Evolutionary conservation across 306 rosid genomes (phyloP), one percentile per base, ranked within the genome.

Genomic region (Casuarina equisetifolia): DNA sequence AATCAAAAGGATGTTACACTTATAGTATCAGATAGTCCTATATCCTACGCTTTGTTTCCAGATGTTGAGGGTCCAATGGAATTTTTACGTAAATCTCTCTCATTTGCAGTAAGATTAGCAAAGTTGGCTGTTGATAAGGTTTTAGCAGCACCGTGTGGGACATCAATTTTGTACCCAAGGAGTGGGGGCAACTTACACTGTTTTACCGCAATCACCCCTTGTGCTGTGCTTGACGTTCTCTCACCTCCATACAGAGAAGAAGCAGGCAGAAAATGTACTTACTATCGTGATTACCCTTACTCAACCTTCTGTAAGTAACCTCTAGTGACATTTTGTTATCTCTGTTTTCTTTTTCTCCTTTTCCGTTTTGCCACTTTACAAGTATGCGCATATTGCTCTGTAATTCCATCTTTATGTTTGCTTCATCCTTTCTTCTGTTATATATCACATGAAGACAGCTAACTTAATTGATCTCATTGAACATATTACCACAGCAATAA

Each of bases 181-280:
- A 78, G 73, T 3, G 97, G 97, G 38, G 98, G 98, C 3, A 95
- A 95, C 81, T 84, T 95, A 69, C 98, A 95, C 85, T 88, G 91
- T 80, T 95, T 95, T 83, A 91, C 97, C 9, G 97, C 98, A 20
- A 84, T 89, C 58, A 87, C 97, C 6, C 96, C 96, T 39, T 92
- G 98, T 81, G 97, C 97, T 5, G 83, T 95, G 82, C 87, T 95
- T 45, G 98, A 95, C 84, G 62, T 95, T 82, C 97, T 95, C 51
- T 67, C 97, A 0, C 98, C 98, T 70, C 92, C 97, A 80, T 95
- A 95, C 75, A 81, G 39, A 35, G 97, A 92, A 84, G 79, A 88
- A 46, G 90, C 82, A n/a, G 97, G 93, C 79, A 88, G 97, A 91
- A 88, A 77, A 82, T 95, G 97, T 74, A 84, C 97, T 63, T 95